Conservation (phyloP, 495 filamentous ascomycete species). For the Pyrenopolyporus hunteri region DNA sequence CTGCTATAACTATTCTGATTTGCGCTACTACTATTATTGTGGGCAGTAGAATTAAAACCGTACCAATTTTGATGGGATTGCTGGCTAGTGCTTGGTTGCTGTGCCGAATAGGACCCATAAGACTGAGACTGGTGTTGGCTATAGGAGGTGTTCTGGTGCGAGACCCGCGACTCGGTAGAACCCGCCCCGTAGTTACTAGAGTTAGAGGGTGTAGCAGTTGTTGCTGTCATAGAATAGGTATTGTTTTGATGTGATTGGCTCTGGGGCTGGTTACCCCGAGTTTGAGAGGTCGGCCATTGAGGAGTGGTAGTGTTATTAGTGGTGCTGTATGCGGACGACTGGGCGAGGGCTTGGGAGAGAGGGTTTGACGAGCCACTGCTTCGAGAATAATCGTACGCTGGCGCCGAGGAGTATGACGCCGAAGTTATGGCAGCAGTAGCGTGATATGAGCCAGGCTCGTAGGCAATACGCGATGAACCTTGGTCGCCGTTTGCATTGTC, state of each 20-base stretch:
- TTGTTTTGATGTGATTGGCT: conserved; percentile 21
- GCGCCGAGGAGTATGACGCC: conserved; percentile 27
- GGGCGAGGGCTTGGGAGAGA: conserved; percentile 33
- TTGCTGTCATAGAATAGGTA: conserved; percentile 27
- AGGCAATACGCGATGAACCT: conserved; percentile 31
- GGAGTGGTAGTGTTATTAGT: conserved; percentile 7
- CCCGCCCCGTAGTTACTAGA: conserved; percentile 33
- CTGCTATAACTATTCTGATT: conserved; percentile 27
- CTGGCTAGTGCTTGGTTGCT: conserved; percentile 31
- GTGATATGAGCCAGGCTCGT: conserved; percentile 39
- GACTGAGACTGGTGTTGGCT: conserved; percentile 32
- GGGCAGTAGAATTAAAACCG: conserved; percentile 14
- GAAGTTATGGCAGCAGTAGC: conserved; percentile 29
- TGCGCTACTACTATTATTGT: conserved; percentile 18
- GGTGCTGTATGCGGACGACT: conserved; percentile 20
- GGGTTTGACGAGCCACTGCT: conserved; percentile 28
- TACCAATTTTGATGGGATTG: conserved; percentile 40
- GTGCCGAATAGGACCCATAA: conserved; percentile 33
- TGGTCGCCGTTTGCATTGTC: conserved; percentile 27
- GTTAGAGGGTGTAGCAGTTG: conserved; percentile 10
- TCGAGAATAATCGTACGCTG: conserved; percentile 37
- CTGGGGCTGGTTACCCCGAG: conserved; percentile 21
- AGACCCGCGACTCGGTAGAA: conserved; percentile 12
- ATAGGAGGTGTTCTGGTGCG: conserved; percentile 28
- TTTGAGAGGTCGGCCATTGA: conserved; percentile 39